Evolutionary conservation across 2,329 filamentous ascomycete species (phyloP), one percentile per base, ranked within the genome.

Genomic region (Colletotrichum noveboracense): DNA sequence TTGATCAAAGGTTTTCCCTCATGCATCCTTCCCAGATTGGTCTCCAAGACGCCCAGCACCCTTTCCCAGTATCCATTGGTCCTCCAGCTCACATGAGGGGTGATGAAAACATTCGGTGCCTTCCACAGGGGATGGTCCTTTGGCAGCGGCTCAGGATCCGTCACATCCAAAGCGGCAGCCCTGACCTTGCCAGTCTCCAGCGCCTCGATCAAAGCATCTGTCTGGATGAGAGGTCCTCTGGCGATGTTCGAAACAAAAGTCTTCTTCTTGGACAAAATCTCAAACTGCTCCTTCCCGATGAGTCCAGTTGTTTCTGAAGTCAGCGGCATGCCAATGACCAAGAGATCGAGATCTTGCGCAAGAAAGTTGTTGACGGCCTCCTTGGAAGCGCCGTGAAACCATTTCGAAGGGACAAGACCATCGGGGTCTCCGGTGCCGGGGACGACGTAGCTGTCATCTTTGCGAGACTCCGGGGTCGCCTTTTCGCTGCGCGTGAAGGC

Each of bases 121-220:
- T 87, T 89, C 92, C 93, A 95, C 30, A 95, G 83, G 75, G 90
- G 88, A 80, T 93, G 89, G 28, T 92, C 90, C 14, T 84, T 80
- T 0, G 93, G 93, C 76, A 95, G 81, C 0, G 94, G 94, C 81
- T 95, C 94, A 0, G 93, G 93, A 76, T 95, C 93, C 2, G 93
- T 92, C 1, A 95, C 94, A 81, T 95, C 93, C 32, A 95, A 82
- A 5, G 93, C 93, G 0, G 93, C 93, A 13, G 93, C 93, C 18
- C 85, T 62, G 56, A 85, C 82, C 69, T 80, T 79, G 16, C 80
- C 83, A 6, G 78, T 73, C 30, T 84, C 79, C 9, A 95, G 83
- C 0, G 92, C 91, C 4, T 85, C 85, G 13, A 94, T 85, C 43
- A 95, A 82, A 0, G 90, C 92, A 12, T 87, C 81, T 0, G 82